Percentiles rank a stretch among this genome's conserved stretches.
These are phyloP conservation scores for Fusarium chlamydosporum DNA, from an alignment of 2,329 filamentous ascomycete genomes.

Conservation along the genomic window DNA sequence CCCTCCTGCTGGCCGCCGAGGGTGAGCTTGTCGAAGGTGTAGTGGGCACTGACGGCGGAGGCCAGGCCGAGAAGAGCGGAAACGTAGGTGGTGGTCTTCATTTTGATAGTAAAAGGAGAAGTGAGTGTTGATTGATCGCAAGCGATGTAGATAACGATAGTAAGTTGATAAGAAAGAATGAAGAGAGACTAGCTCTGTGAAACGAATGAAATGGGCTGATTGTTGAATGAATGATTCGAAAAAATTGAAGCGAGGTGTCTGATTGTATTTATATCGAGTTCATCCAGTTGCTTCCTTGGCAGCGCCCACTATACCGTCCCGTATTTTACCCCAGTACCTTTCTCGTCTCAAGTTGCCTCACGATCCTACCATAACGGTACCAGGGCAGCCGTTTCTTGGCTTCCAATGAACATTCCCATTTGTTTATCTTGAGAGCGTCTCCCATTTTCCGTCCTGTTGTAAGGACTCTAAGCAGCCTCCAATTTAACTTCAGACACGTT, in stretches of 20 bases:
- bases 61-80: constrained; percentile 25
- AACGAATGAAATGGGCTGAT: constrained; percentile 30
- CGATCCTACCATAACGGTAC: not conserved
- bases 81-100: constrained; percentile 28
- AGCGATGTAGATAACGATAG: constrained; percentile 25
- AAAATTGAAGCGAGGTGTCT: not conserved
- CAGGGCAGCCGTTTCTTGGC: not conserved
- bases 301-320: not conserved
- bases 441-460: constrained; percentile 6
- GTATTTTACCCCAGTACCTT: not conserved
- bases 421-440: not conserved
- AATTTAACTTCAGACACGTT: constrained; percentile 14
- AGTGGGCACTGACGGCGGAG: constrained; percentile 27
- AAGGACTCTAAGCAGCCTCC: not conserved
- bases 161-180: constrained; percentile 23
- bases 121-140: constrained; percentile 4
- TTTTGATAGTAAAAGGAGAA: constrained; percentile 13
- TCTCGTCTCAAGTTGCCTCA: constrained; percentile 7
- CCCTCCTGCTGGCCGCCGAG: constrained; percentile 2
- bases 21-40: constrained; percentile 33
- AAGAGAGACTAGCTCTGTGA: constrained; percentile 32
- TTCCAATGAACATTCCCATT: not conserved
- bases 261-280: constrained; percentile 11
- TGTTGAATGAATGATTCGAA: constrained; percentile 18
- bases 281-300: not conserved